Base-by-base conservation (phyloP, 768 basidiomycete species). In the Collybia nuda region DNA sequence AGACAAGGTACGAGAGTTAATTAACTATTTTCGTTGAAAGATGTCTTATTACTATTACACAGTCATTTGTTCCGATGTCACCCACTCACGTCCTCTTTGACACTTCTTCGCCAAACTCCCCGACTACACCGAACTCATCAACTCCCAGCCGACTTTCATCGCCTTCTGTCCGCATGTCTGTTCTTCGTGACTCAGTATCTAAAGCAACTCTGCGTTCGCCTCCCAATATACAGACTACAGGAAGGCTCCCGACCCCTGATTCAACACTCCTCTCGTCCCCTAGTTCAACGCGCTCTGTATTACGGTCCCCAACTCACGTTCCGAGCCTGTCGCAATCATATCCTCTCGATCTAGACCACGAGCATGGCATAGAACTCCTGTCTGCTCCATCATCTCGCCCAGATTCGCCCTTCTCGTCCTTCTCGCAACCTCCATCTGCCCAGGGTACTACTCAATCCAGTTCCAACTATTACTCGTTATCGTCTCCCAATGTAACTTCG, bases 61-160 rank as follows among this genome's bases (percentile, higher is more conserved):
- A 83, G 81, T 75, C 79, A 5, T 79, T 75, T 58, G 63, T 70
- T 26, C 72, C 79, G 2, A 68, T 81, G 47, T 67, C 72, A 7
- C 79, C 80, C 7, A 79, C 77, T 3, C 78, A 78, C 49, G 69
- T 78, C 9, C 57, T 80, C 2, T 69, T 71, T 14, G 74, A 79
- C 56, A 50, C 70, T 29, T 62, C 62, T 32, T 38, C 54, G 37
- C 55, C 66, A 19, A 54, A 62, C 12, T 61, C 66, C 3, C 60
- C 68, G 15, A 58, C 52, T 7, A 60, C 66, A 6, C 59, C 68
- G 15, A 58, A 51, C 5, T 61, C 68, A 14, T 59, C 61, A 1
- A 22, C 60, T 15, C 57, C 57, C 37, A 65, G 63, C 49, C 53
- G 57, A 32, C 53, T 56, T 7, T 41, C 61, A 11, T 63, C 68